Base-by-base conservation (phyloP, 495 filamentous ascomycete species). In the Daldinia bambusicola region DNA sequence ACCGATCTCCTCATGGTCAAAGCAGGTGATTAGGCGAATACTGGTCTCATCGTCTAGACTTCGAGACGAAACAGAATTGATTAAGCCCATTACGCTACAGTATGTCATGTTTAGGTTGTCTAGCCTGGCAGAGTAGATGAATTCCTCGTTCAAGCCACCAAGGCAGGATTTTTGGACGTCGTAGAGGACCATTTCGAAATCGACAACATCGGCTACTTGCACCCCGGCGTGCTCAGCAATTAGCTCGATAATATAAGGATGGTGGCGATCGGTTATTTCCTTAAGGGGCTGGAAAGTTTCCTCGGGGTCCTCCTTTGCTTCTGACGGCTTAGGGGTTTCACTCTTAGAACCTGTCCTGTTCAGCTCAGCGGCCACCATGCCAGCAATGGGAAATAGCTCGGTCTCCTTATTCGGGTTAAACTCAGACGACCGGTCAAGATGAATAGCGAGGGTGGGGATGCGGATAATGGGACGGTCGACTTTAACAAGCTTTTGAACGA, bases 1-100 rank as follows among this genome's bases (percentile, higher is more conserved):
- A 52, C 95, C 96, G 74, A 98, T 94, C 75, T 99, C 95, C 78
- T 99, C 95, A 82, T 99, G 95, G 78, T 99, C 95, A 78, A 98
- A 99, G 72, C 94, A 89, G 22, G 93, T 89, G 74, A 97, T 90
- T 10, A 99, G 84, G 26, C 95, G 93, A 74, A 98, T 97, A 41
- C 86, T 88, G 2, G 87, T 80, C 71, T 98, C 95, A 16, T 90
- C 78, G 34, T 93, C 88, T 36, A 98, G 84, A n/a, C 80, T 80
- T 7, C 51, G 37, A 12, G 67, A 74, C 16, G 63, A 66, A n/a
- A 95, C 79, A 1, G 93, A 97, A 41, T 89, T 85, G 72, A 98
- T 93, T 61, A 99, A 84, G 67, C 91, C 92, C 70, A 89, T 83
- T 40, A 91, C 87, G 71, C 89, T 89, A 80, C 95, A 98, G 83